Evolutionary conservation across 257 asterid species (phyloP).

Genomic region (Linderniella brevidens): DNA sequence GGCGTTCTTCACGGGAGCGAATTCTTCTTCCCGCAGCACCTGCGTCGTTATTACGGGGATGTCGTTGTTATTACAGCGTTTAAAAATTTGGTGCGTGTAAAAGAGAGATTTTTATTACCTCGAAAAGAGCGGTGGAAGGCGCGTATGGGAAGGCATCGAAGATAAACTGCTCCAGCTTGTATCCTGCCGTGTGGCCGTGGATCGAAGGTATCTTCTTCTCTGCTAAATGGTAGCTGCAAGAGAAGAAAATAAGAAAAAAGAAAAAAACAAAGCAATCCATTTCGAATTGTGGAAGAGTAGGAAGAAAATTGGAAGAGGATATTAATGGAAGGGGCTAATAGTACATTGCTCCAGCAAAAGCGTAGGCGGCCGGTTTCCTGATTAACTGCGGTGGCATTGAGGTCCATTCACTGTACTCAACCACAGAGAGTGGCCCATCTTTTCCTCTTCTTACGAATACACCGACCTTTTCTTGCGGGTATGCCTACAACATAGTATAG

Average conservation of each 20-base stretch:
- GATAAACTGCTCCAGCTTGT: constrained; percentile 84
- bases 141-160: constrained; percentile 94
- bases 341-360: constrained; percentile 94
- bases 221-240: constrained; percentile 78
- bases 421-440: constrained; percentile 90
- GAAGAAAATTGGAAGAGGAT: constrained; percentile 9
- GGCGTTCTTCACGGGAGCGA: constrained; percentile 92
- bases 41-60: constrained; percentile 9
- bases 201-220: constrained; percentile 80
- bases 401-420: constrained; percentile 88
- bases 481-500: constrained; percentile 34
- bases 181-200: constrained; percentile 64
- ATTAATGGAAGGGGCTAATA: not conserved
- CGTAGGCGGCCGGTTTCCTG: constrained; percentile 94
- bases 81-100: not conserved
- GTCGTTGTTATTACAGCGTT: not conserved
- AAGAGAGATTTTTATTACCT: constrained; percentile 22
- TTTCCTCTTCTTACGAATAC: constrained; percentile 87
- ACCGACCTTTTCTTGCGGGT: constrained; percentile 97
- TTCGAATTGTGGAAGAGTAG: not conserved
- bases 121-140: constrained; percentile 82
- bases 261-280: not conserved
- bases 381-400: constrained; percentile 58
- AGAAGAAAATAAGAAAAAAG: not conserved
- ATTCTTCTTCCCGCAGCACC: constrained; percentile 91